Evolutionary conservation across 1,284 basidiomycete genomes (phyloP), one percentile per base, ranked within the genome.

Genomic region (Prillingera fragicola): DNA sequence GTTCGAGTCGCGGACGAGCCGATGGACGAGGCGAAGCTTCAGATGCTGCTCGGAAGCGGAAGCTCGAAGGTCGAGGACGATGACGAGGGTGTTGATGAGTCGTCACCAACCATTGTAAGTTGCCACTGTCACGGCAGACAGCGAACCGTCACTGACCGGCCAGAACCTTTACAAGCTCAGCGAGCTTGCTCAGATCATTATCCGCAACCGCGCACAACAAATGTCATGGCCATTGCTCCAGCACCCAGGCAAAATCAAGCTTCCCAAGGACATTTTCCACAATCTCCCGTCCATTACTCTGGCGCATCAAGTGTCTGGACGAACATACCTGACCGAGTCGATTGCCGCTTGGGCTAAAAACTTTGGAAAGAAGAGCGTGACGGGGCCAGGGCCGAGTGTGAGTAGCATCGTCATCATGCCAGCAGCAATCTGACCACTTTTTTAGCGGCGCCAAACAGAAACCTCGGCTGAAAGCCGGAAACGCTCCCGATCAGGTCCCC

Each of bases 81-180:
- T 4, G 77, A 81, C 54, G 68, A 74, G 5, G 76, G 78, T 50
- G 84, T 80, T 69, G 81, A 86, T 73, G 87, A 86, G 6, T 7
- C 18, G 2, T 45, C 42, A 6, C 35, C 45, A 7, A 45, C 43
- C 6, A 41, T 48, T 9, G 50, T 52, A 36, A 44, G 50, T 47
- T 7, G n/a, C 25, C 27, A 13, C 5, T 37, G 7, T 22, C 10
- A 17, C 7, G 37, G 10, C n/a, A n/a, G n/a, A n/a, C n/a, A n/a
- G n/a, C n/a, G n/a, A 4, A 13, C 21, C 28, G 26, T 26, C 12
- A 34, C 45, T 50, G 41, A 50, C 14, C 13, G 4, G 29, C 4
- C 60, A 95, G 87, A 86, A 87, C 60, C 74, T 99, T 23, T 96
- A 95, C 63, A 78, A 82, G n/a, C 75, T 89, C 37, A 83, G 83